phyloP scores from a whole-genome alignment of 2,329 filamentous ascomycete species.

The Emergomyces orientalis region DNA sequence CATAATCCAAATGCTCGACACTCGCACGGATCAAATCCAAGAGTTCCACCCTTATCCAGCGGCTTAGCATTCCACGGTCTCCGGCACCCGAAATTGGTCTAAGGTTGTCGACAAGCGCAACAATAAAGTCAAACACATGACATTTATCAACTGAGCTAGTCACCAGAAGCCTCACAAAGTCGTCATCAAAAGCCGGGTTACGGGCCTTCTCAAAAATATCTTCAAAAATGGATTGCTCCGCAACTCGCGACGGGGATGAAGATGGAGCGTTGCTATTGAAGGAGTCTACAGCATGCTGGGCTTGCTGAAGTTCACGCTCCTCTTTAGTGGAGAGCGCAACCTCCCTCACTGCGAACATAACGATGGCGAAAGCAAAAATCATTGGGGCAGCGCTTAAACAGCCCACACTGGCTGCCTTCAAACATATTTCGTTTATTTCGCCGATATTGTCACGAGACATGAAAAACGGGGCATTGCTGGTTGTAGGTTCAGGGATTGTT shows the following conservation, averaged over 20 bases:
- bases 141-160: conserved; percentile 39
- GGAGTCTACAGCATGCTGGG: conserved; percentile 33
- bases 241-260: conserved; percentile 21
- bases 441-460: conserved; percentile 60
- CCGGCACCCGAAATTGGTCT: conserved; percentile 41
- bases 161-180: conserved; percentile 42
- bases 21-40: conserved; percentile 62
- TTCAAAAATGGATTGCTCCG: conserved; percentile 39
- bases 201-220: conserved; percentile 39
- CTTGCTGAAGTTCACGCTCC: conserved; percentile 36
- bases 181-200: conserved; percentile 33
- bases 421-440: conserved; percentile 62
- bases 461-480: conserved; percentile 49
- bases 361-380: conserved; percentile 70
- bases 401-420: conserved; percentile 48
- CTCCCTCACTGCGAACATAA: conserved; percentile 60
- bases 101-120: conserved; percentile 36
- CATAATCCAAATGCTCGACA: conserved; percentile 60
- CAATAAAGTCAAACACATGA: conserved; percentile 42
- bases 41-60: conserved; percentile 55
- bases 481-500: conserved; percentile 18
- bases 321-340: conserved; percentile 55
- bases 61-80: conserved; percentile 47
- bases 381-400: conserved; percentile 60
- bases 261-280: conserved; percentile 31